These are phyloP conservation scores for Trichoderma sp. DNA, from an alignment of 2,329 filamentous ascomycete genomes.

Conservation along the genomic window DNA sequence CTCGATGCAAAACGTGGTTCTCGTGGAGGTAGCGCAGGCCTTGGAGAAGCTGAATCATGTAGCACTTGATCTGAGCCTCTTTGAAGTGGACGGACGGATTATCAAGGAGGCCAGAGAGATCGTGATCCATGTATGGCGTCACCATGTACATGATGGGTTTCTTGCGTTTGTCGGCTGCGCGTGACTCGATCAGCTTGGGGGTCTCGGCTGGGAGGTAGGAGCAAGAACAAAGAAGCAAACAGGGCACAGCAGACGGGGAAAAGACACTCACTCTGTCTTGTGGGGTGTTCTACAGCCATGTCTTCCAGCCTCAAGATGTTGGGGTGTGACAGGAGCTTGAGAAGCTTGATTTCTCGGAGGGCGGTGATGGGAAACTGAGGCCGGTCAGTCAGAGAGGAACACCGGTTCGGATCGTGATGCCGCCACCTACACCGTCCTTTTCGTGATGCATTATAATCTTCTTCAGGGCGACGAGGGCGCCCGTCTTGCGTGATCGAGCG, in stretches of 20 bases:
- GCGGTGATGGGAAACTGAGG: slow-evolving; percentile 91
- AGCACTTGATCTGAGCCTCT: slow-evolving; percentile 94
- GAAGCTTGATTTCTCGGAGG: slow-evolving; percentile 92
- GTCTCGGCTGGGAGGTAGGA: no score
- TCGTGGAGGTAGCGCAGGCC: slow-evolving; percentile 90
- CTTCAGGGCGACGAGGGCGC: slow-evolving; percentile 82
- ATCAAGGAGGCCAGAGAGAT: slow-evolving; percentile 93
- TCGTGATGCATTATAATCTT: slow-evolving; percentile 99
- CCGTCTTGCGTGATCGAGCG: slow-evolving; percentile 74
- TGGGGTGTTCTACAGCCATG: slow-evolving; percentile 86
- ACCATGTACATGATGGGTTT: slow-evolving; percentile 97
- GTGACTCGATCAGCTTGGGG: not conserved
- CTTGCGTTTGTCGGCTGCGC: slow-evolving; percentile 72
- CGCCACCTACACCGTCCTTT: slow-evolving; percentile 77
- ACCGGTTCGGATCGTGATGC: slow-evolving; percentile 3
- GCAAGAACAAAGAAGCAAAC: not conserved
- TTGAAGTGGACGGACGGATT: slow-evolving; percentile 89
- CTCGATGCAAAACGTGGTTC: slow-evolving; percentile 85
- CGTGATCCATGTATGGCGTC: slow-evolving; percentile 98
- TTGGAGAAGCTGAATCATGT: slow-evolving; percentile 89
- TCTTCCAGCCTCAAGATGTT: slow-evolving; percentile 89
- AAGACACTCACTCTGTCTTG: slow-evolving; percentile 56
- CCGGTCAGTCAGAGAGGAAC: slow-evolving; percentile 30
- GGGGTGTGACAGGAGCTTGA: slow-evolving; percentile 90
- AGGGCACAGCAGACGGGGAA: not conserved